Evolutionary conservation across 2,329 filamentous ascomycete species (phyloP).

Genomic region (Rhytidhysteron rufulum): DNA sequence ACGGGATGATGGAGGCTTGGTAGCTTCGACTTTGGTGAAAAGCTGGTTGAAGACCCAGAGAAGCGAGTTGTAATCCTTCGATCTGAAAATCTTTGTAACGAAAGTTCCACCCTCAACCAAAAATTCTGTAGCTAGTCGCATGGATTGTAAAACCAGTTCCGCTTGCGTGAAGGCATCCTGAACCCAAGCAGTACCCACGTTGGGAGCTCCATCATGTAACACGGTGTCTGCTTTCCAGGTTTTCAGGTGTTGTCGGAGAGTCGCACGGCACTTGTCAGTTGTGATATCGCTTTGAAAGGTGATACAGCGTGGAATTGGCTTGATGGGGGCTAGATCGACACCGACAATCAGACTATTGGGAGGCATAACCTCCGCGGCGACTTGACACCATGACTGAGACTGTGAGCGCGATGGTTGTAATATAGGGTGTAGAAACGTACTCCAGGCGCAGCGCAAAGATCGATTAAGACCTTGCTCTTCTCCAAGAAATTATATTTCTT

Average conservation of each 20-base stretch:
- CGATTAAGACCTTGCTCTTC: conserved; percentile 91
- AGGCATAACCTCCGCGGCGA: conserved; percentile 93
- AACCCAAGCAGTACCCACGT: conserved; percentile 96
- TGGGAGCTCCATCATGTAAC: conserved; percentile 93
- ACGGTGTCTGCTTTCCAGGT: conserved; percentile 96
- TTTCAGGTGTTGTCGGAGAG: conserved; percentile 84
- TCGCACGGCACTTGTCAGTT: conserved; percentile 90
- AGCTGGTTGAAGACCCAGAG: conserved; percentile 98
- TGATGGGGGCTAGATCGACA: conserved; percentile 92
- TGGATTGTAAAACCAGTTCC: conserved; percentile 80
- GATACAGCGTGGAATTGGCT: conserved; percentile 89
- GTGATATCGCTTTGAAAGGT: conserved; percentile 98
- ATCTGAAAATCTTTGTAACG: conserved; percentile 95
- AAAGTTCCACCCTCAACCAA: conserved; percentile 85
- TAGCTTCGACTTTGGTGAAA: conserved; percentile 92
- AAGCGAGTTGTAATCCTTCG: conserved; percentile 92
- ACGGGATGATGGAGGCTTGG: conserved; percentile 91
- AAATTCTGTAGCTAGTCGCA: conserved; percentile 95
- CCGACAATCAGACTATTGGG: conserved; percentile 84
- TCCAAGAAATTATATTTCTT: conserved; percentile 99
- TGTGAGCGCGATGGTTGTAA: conserved; percentile 7
- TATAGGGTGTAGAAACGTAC: conserved; percentile 47
- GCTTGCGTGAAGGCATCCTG: conserved; percentile 98
- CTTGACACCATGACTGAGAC: conserved; percentile 83
- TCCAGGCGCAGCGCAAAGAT: conserved; percentile 95